phyloP scores from a whole-genome alignment of 345 rosid species.

The Salix caprea region DNA sequence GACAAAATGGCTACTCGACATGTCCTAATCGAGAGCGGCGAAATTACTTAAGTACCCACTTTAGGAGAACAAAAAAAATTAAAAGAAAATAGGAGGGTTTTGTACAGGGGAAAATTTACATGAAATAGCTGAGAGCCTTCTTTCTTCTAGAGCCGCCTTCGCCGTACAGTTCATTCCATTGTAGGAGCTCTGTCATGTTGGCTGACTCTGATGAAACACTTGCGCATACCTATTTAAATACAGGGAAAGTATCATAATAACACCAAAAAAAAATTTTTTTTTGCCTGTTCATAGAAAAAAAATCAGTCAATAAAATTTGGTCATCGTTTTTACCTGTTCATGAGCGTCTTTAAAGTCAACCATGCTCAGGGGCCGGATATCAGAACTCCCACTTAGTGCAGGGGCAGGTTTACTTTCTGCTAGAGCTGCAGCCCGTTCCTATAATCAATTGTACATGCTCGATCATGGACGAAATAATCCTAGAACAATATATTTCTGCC shows the following conservation, averaged over 20 bases:
- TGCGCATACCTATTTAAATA: conserved; percentile 57
- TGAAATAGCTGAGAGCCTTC: conserved; percentile 75
- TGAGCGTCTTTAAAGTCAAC: conserved; percentile 77
- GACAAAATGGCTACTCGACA: conserved; percentile 32
- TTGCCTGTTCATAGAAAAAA: no score
- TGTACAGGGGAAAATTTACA: conserved; percentile 51
- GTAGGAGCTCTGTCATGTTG: conserved; percentile 71
- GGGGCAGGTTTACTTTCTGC: conserved; percentile 78
- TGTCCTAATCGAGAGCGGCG: conserved; percentile 12
- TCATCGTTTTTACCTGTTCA: conserved; percentile 50
- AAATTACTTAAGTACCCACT: conserved; percentile 30
- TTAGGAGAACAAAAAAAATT: conserved; percentile 12
- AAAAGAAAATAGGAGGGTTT: conserved; percentile 21
- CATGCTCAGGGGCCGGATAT: conserved; percentile 71
- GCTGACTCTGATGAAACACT: conserved; percentile 85
- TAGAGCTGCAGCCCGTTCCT: conserved; percentile 69
- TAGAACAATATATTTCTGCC: neutral
- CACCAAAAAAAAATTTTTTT: neutral
- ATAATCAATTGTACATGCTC: conserved; percentile 11
- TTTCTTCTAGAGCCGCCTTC: conserved; percentile 87
- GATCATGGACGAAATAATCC: neutral
- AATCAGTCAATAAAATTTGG: neutral
- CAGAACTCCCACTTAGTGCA: conserved; percentile 58
- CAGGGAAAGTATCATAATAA: neutral
- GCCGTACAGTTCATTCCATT: conserved; percentile 87